Evolutionary conservation across 192 early-diverging fungal species (phyloP).

Genomic region (Gamsiella multidivaricata): DNA sequence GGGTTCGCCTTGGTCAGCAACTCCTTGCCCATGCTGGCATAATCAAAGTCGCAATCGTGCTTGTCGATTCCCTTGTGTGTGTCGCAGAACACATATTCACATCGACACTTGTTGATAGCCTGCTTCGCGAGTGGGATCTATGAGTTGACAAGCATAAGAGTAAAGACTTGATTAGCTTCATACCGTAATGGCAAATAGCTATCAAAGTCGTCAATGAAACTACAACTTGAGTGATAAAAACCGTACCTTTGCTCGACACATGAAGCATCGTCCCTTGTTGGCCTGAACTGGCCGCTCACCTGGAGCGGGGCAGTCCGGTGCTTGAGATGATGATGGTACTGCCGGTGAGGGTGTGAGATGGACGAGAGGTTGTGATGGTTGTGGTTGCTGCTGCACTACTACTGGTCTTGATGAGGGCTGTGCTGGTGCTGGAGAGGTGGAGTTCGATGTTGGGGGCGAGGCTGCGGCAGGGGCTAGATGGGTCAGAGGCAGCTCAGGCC

Average conservation of each 20-base stretch:
- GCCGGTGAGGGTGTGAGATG: slow-evolving; percentile 8
- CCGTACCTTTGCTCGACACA: slow-evolving; percentile 73
- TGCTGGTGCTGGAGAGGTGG: slow-evolving; percentile 27
- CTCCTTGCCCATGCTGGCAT: slow-evolving; percentile 74
- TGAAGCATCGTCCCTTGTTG: slow-evolving; percentile 78
- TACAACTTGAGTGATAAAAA: too few relatives aligned
- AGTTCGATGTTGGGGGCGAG: slow-evolving; percentile 11
- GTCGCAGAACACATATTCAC: slow-evolving; percentile 81
- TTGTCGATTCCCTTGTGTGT: slow-evolving; percentile 75
- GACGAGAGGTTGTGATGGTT: slow-evolving; percentile 4
- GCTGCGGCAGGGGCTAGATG: slow-evolving; percentile 25
- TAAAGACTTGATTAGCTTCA: too few relatives aligned
- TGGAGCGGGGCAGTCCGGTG: slow-evolving; percentile 51
- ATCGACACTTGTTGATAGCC: slow-evolving; percentile 81
- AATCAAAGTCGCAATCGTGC: slow-evolving; percentile 84
- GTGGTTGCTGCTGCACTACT: slow-evolving; percentile 4
- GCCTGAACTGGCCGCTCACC: slow-evolving; percentile 63
- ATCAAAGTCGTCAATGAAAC: neutral
- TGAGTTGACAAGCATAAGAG: neutral
- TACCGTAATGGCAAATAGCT: too few relatives aligned
- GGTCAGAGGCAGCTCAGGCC: slow-evolving; percentile 28
- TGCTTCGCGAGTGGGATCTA: slow-evolving; percentile 81
- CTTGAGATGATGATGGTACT: slow-evolving; percentile 32
- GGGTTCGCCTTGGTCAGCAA: slow-evolving; percentile 80
- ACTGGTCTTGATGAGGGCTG: slow-evolving; percentile 22